Conservation (phyloP, 805 yeast species). For the Candida xiaguanensis region DNA sequence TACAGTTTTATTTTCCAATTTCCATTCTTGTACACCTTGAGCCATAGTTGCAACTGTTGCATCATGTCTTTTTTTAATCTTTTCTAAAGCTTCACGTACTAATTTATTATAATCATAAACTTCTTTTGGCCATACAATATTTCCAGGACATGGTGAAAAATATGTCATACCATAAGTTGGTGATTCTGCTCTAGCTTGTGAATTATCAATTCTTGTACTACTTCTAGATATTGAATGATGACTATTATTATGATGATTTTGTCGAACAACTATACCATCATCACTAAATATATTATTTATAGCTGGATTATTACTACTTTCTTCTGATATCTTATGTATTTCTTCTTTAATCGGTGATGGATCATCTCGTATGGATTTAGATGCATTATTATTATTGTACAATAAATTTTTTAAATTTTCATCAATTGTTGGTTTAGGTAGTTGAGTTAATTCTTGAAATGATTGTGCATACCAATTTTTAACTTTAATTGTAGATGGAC, state of each 20-base stretch:
- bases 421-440: conserved; percentile 55
- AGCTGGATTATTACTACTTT: conserved; percentile 27
- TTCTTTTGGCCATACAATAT: conserved; percentile 67
- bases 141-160: conserved; percentile 54
- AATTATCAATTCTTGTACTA: background rate
- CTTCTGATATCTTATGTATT: conserved; percentile 6
- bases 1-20: conserved; percentile 44
- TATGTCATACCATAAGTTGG: conserved; percentile 42
- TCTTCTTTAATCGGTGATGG: conserved; percentile 4
- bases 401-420: conserved; percentile 39
- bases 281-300: conserved; percentile 42
- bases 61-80: conserved; percentile 81
- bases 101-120: conserved; percentile 65
- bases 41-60: conserved; percentile 92
- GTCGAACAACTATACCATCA: conserved; percentile 46
- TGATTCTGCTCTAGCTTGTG: conserved; percentile 18
- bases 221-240: conserved; percentile 7
- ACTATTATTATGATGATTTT: conserved; percentile 16
- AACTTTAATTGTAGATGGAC: conserved; percentile 74
- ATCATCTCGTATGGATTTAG: background rate
- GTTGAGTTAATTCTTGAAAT: conserved; percentile 72
- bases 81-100: conserved; percentile 63
- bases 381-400: conserved; percentile 8
- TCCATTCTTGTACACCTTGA: conserved; percentile 91
- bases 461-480: conserved; percentile 89